Percentiles rank a stretch among this genome's conserved stretches.
Evolutionary conservation across 2,329 filamentous ascomycete genomes (phyloP).

Genomic region (Colletotrichum phormii): DNA sequence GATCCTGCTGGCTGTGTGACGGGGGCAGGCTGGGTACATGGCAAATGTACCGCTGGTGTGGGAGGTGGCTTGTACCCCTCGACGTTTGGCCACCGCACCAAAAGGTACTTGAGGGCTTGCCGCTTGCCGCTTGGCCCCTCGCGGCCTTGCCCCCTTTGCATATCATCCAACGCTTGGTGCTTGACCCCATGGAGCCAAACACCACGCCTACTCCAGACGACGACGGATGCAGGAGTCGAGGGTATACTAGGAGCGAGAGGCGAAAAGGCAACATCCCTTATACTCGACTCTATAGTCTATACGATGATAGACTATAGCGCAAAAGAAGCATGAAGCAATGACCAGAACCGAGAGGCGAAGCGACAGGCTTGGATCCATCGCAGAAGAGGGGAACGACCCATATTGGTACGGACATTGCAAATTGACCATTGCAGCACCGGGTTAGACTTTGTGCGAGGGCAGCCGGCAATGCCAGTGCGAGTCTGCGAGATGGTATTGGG

Average conservation of each 20-base stretch:
- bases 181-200: neutral
- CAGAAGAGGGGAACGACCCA: neutral
- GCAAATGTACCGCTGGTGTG: neutral
- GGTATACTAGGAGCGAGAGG: neutral
- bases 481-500: slow-evolving; percentile 3
- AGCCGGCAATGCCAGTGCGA: slow-evolving; percentile 14
- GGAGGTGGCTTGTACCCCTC: neutral
- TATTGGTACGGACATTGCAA: slow-evolving; percentile 11
- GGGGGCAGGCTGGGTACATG: slow-evolving; percentile 3
- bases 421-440: slow-evolving; percentile 2
- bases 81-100: neutral
- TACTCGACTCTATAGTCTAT: no score
- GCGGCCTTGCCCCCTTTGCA: neutral
- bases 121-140: slow-evolving; percentile 21
- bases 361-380: no score
- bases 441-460: slow-evolving; percentile 1
- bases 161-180: neutral
- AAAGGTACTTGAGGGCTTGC: slow-evolving; percentile 1
- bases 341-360: neutral
- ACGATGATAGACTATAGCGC: no score
- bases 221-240: slow-evolving; percentile 9
- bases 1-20: slow-evolving; percentile 30
- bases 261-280: neutral
- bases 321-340: slow-evolving; percentile 1
- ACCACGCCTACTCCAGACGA: slow-evolving; percentile 14